These are phyloP conservation scores for Salvia sclarea DNA, from an alignment of 305 asterid species.

Conservation along the genomic window DNA sequence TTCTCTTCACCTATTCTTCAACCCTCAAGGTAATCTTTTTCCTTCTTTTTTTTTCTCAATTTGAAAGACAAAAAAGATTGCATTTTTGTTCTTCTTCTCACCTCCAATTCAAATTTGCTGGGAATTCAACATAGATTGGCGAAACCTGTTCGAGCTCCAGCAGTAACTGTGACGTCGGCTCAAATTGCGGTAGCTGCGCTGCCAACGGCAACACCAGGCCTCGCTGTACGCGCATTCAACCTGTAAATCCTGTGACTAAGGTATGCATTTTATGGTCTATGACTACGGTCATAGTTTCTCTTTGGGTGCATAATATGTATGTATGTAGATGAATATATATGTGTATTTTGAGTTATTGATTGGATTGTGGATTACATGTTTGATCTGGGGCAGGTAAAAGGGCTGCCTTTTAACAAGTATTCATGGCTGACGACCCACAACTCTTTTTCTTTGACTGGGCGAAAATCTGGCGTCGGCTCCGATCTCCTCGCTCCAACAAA, in stretches of 20 bases:
- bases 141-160: slow-evolving; percentile 68
- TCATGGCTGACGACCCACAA: slow-evolving; percentile 98
- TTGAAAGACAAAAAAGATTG: background rate
- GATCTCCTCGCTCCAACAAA: slow-evolving; percentile 71
- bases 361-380: background rate
- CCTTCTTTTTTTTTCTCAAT: too few species aligned
- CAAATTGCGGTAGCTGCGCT: slow-evolving; percentile 60
- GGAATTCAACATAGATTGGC: slow-evolving; percentile 50
- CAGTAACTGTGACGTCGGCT: slow-evolving; percentile 63
- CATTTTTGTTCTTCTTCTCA: background rate
- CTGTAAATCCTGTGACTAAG: slow-evolving; percentile 60
- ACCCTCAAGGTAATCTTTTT: slow-evolving; percentile 42
- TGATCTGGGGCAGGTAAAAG: slow-evolving; percentile 55
- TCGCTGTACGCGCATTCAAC: slow-evolving; percentile 67
- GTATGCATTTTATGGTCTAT: slow-evolving; percentile 28
- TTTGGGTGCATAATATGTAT: background rate
- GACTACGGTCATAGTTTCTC: background rate
- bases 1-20: slow-evolving; percentile 38
- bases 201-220: slow-evolving; percentile 77
- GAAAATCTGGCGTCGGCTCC: slow-evolving; percentile 68
- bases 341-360: background rate
- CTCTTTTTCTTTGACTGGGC: slow-evolving; percentile 68
- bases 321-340: background rate
- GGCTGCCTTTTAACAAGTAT: slow-evolving; percentile 77
- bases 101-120: background rate